These are phyloP conservation scores for Xylaria longipes DNA, from an alignment of 495 filamentous ascomycete genomes.

Conservation along the genomic window DNA sequence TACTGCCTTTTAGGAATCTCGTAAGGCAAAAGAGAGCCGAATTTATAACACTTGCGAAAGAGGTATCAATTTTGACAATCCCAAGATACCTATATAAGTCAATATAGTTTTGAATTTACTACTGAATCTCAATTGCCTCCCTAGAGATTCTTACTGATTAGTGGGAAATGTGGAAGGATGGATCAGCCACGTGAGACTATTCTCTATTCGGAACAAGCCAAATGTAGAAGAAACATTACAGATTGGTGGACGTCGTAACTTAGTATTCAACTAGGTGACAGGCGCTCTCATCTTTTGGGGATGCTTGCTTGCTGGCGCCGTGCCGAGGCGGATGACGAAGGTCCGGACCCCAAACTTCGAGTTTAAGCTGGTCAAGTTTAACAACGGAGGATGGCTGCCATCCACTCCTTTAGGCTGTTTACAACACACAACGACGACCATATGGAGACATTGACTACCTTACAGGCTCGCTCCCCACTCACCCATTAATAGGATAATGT, in stretches of 20 bases:
- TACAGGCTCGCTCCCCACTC: neutral
- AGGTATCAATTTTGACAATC: neutral
- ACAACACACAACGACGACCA: neutral
- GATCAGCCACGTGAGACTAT: neutral
- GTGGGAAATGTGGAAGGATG: slow-evolving; percentile 12
- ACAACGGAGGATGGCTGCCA: slow-evolving; percentile 2
- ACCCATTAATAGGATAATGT: neutral
- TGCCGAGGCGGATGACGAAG: slow-evolving; percentile 17
- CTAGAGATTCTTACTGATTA: slow-evolving; percentile 3
- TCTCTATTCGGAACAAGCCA: neutral
- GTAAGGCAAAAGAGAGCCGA: neutral
- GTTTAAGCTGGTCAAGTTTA: slow-evolving; percentile 3
- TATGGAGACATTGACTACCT: neutral
- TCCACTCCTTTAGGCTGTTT: neutral
- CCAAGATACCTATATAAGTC: neutral
- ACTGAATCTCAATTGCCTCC: neutral
- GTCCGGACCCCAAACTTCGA: slow-evolving; percentile 6
- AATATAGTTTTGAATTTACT: neutral
- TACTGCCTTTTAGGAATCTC: neutral
- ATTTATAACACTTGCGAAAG: neutral
- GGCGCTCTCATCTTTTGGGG: slow-evolving; percentile 7
- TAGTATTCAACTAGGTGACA: neutral
- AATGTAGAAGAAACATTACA: neutral
- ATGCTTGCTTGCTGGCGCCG: neutral
- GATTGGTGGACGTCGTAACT: slow-evolving; percentile 17